Evolutionary conservation across 805 yeast species (phyloP).

Genomic region (Metahyphopichia silvanorum): DNA sequence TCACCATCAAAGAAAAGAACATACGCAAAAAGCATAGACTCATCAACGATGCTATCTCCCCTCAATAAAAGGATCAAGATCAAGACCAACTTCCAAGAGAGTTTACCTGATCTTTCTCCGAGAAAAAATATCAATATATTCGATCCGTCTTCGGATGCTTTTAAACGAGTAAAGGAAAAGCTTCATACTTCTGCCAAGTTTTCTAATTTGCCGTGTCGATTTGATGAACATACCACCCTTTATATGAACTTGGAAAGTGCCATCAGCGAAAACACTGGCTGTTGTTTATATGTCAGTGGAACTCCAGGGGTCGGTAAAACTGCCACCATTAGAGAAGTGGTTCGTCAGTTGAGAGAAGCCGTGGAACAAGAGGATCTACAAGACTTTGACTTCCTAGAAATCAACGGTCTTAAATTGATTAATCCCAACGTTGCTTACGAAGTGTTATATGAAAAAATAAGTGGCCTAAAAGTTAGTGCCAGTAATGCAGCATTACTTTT

Average conservation of each 20-base stretch:
- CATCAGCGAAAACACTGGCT: conserved; percentile 66
- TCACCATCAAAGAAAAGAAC: conserved; percentile 5
- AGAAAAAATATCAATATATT: conserved; percentile 6
- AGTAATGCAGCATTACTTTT: conserved; percentile 63
- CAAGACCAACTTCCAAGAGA: conserved; percentile 14
- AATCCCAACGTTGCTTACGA: conserved; percentile 83
- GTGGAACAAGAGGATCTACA: conserved; percentile 17
- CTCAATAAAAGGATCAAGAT: conserved; percentile 21
- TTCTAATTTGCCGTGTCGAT: conserved; percentile 77
- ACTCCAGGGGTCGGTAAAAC: conserved; percentile 99
- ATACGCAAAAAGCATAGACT: conserved; percentile 2
- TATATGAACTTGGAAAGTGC: conserved; percentile 70
- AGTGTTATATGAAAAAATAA: conserved; percentile 71
- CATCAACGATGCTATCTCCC: conserved; percentile 16
- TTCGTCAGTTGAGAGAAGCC: conserved; percentile 55
- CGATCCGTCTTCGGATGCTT: conserved; percentile 26
- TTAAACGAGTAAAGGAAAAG: conserved; percentile 37
- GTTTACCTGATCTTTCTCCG: conserved; percentile 18
- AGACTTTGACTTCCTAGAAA: conserved; percentile 72
- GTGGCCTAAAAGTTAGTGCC: conserved; percentile 54
- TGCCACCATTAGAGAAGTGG: conserved; percentile 84
- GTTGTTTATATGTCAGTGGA: conserved; percentile 89
- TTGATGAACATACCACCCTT: conserved; percentile 70
- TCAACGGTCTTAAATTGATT: conserved; percentile 84
- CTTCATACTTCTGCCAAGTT: conserved; percentile 44